Evolutionary conservation across 2,329 filamentous ascomycete genomes (phyloP), one percentile per base, ranked within the genome.

Genomic region (Mycogone perniciosa): DNA sequence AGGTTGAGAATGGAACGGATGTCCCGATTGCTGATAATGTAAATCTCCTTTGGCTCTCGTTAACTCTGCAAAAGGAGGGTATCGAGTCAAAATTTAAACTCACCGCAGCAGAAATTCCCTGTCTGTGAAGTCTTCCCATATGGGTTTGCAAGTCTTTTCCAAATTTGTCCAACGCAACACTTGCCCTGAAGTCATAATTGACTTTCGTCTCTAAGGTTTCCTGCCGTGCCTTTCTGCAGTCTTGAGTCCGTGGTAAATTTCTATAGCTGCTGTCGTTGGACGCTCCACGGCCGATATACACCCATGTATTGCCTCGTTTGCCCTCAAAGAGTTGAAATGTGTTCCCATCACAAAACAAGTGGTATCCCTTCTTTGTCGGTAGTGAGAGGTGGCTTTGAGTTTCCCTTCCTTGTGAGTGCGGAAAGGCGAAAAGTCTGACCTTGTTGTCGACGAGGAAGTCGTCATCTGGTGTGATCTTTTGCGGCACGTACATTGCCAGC

Each of bases 1-100:
- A 72, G 62, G 31, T 59, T 57, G 30, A 57, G 56, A 57, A 72
- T 63, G 0, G 68, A 68, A 30, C 59, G 53, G 40, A 66, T 55
- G 50, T 72, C 70, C 42, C 67, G 59, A 52, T 72, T 73, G 53
- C 67, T 71, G 46, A 73, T 72, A 6, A 71, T 64, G 44, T 72
- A 72, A 7, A 72, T 62, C 53, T 72, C 70, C 67, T 71, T 37
- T 13, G 6, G 26, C 7, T 33, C 39, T 45, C 10, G 48, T 58
- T 34, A 51, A 39, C n/a, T 26, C 27, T 11, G 33, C 7, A 39
- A 9, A 7, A 7, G 13, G 34, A 26, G 13, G 26, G 29, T 33
- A 7, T 27, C 37, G 37, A 26, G 10, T 5, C 30, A 8, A 11
- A 29, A 20, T 20, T 20, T 20, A 20, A 20, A 62, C 66, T 59